Evolutionary conservation across 345 rosid species (phyloP).

Genomic region (Gossypium longicalyx): DNA sequence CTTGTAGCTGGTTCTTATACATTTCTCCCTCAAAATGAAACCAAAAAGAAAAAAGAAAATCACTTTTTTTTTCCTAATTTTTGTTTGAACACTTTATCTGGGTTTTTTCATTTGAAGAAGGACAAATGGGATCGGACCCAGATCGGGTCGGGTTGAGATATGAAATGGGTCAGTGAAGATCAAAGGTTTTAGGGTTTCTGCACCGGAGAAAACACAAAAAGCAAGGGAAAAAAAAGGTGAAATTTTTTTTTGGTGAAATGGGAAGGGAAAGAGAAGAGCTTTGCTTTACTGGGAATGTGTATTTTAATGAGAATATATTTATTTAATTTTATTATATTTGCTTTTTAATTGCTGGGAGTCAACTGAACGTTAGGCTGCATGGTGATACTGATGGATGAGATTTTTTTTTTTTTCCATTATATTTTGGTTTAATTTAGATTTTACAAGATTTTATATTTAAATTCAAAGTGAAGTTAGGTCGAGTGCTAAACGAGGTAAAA

Average conservation of each 20-base stretch:
- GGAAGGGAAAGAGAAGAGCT: conserved; percentile 10
- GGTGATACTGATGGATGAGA: conserved; percentile 32
- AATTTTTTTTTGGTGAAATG: not conserved
- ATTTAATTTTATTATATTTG: not conserved
- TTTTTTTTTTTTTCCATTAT: not conserved
- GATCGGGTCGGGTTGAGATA: conserved; percentile 23
- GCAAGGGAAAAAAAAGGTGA: not conserved
- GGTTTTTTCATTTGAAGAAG: not conserved
- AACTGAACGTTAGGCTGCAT: conserved; percentile 76
- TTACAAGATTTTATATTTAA: not conserved
- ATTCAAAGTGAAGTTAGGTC: not conserved
- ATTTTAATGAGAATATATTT: conserved; percentile 22
- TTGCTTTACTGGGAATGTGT: conserved; percentile 17
- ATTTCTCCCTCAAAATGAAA: conserved; percentile 23
- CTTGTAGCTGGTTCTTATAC: conserved; percentile 99
- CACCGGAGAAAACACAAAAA: conserved; percentile 15
- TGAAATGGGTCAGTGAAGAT: conserved; percentile 23
- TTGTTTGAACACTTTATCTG: not conserved
- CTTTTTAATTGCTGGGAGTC: conserved; percentile 38
- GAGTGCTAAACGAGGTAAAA: no score
- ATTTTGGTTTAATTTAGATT: not conserved
- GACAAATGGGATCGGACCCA: conserved; percentile 22
- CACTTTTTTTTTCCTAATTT: not conserved
- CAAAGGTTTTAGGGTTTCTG: conserved; percentile 39
- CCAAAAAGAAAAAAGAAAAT: not conserved